phyloP scores from a whole-genome alignment of 202 grass and related monocot species.

The Miscanthus sacchariflorus region DNA sequence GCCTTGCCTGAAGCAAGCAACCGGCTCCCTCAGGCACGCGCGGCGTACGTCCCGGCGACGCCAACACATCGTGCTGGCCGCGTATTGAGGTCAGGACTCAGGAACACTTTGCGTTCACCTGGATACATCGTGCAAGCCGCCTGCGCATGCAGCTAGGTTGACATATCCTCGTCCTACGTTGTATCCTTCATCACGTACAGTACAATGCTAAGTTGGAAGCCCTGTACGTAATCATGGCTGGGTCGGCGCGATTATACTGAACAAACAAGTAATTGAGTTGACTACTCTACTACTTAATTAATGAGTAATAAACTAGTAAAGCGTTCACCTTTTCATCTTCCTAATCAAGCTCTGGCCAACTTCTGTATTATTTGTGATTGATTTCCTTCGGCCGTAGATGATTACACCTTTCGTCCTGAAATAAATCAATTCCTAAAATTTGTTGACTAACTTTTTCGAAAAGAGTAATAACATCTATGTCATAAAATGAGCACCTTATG shows the following conservation, averaged over 20 bases:
- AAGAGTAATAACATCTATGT: no score
- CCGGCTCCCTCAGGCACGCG: no score
- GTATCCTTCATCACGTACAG: background rate
- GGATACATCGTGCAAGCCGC: background rate
- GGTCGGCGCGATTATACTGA: background rate
- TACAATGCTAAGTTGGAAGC: background rate
- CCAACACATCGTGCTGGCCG: background rate
- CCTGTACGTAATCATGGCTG: background rate
- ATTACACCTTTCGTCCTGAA: no score
- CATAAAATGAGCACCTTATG: no score
- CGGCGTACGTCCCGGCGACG: background rate
- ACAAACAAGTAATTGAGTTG: background rate
- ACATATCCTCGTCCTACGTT: background rate
- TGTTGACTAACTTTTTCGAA: no score
- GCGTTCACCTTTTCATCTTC: background rate
- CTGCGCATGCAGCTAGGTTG: background rate
- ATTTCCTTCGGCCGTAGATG: no score
- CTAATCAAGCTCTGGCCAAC: background rate
- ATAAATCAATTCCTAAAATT: no score
- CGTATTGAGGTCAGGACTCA: background rate
- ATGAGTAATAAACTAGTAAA: background rate
- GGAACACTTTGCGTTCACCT: slow-evolving; percentile 1
- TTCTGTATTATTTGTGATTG: background rate
- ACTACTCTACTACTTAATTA: background rate
- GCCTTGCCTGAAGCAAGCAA: background rate